A percentile compares a stretch with the other conserved stretches of the same genome.
Evolutionary conservation across 2,329 filamentous ascomycete genomes (phyloP).

Genomic region (Zopfia rhizophila): DNA sequence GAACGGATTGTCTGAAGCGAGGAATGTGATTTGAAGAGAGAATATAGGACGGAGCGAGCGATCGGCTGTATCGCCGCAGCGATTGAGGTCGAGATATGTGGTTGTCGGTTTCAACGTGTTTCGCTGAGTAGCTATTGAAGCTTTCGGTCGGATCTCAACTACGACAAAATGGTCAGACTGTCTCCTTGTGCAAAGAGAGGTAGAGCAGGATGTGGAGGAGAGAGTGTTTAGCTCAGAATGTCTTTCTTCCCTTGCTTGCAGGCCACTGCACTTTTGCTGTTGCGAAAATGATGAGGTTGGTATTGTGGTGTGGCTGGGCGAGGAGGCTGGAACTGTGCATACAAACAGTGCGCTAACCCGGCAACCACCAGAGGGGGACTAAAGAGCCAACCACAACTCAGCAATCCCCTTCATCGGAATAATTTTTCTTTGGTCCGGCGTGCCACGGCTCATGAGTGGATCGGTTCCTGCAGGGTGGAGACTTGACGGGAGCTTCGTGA

Average conservation of each 20-base stretch:
- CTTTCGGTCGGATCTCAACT: constrained; percentile 44
- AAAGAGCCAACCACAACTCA: constrained; percentile 14
- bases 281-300: constrained; percentile 46
- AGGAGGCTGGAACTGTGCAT: constrained; percentile 34
- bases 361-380: constrained; percentile 27
- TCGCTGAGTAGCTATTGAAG: constrained; percentile 38
- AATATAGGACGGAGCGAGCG: constrained; percentile 32
- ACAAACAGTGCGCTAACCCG: constrained; percentile 25
- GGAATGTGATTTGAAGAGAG: constrained; percentile 23
- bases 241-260: constrained; percentile 39
- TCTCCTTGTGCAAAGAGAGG: constrained; percentile 29
- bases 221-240: constrained; percentile 48
- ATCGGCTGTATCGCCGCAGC: constrained; percentile 33
- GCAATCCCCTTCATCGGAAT: neutral
- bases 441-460: neutral
- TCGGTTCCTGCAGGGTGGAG: constrained; percentile 14
- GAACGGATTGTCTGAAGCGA: constrained; percentile 15
- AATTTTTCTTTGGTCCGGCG: constrained; percentile 5
- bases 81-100: constrained; percentile 24
- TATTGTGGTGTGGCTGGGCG: constrained; percentile 36
- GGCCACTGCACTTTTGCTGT: constrained; percentile 44
- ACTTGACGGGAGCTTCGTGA: constrained; percentile 21
- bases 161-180: constrained; percentile 45
- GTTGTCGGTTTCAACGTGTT: constrained; percentile 26
- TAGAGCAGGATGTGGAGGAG: constrained; percentile 27